These are phyloP conservation scores for Nannochloropsis gaditana DNA, from an alignment of 108 stramenopile genomes.

Conservation along the genomic window DNA sequence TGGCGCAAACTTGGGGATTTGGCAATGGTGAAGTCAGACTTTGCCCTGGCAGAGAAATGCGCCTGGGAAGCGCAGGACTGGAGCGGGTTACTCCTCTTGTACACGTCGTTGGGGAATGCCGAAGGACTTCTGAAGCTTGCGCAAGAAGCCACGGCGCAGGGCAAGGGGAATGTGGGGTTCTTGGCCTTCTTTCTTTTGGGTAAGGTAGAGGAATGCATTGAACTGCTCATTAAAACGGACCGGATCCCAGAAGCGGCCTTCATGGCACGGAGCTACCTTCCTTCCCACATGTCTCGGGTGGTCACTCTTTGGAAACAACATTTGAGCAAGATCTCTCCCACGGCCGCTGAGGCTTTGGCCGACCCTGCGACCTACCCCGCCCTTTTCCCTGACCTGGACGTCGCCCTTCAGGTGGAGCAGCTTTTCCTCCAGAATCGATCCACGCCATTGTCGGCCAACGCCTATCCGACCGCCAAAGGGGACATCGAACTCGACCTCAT, in stretches of 20 bases:
- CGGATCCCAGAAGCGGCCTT: slow-evolving; percentile 96
- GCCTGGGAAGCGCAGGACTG: slow-evolving; percentile 80
- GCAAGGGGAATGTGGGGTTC: slow-evolving; percentile 92
- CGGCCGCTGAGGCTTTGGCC: slow-evolving; percentile 81
- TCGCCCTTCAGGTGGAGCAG: slow-evolving; percentile 80
- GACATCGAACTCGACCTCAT: slow-evolving; percentile 46
- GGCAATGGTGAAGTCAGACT: slow-evolving; percentile 81
- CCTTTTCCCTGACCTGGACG: slow-evolving; percentile 78
- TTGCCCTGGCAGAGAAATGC: slow-evolving; percentile 84
- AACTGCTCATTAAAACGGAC: slow-evolving; percentile 75
- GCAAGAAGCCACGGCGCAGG: slow-evolving; percentile 62
- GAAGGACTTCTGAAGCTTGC: slow-evolving; percentile 82
- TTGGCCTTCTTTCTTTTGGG: slow-evolving; percentile 68
- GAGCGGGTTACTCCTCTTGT: slow-evolving; percentile 83
- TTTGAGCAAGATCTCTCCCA: slow-evolving; percentile 40
- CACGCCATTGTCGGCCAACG: neutral
- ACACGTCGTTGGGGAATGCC: slow-evolving; percentile 80
- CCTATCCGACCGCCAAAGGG: slow-evolving; percentile 35
- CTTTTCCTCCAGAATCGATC: slow-evolving; percentile 6
- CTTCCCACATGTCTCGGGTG: slow-evolving; percentile 77
- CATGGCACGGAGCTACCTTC: slow-evolving; percentile 93
- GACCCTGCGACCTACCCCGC: slow-evolving; percentile 72
- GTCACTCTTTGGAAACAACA: slow-evolving; percentile 87
- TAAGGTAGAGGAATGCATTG: slow-evolving; percentile 75
- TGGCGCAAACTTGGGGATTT: slow-evolving; percentile 97